Evolutionary conservation across 345 rosid genomes (phyloP), one percentile per base, ranked within the genome.

Genomic region (Microthlaspi erraticum): DNA sequence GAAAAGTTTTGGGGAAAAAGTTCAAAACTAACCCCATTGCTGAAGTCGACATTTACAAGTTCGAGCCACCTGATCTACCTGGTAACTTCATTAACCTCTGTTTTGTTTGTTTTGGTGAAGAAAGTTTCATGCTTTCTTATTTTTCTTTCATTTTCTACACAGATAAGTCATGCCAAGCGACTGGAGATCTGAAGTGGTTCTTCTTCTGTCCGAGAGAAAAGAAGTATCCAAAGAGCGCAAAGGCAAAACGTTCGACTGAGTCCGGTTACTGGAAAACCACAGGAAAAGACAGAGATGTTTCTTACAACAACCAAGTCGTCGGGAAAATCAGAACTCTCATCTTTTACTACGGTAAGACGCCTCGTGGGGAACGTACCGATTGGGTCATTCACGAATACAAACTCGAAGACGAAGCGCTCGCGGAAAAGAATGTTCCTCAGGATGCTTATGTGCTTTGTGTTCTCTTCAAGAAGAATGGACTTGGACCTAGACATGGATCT

Each of bases 361-460:
- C 83, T 8, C 50, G 58, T 7, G 87, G 84, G 32, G 77, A 71
- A 1, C 60, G 96, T 12, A 93, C 98, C 1, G 85, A 93, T 53
- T 93, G 97, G 98, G 86, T 90, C 2, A 90, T 93, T 78, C 87
- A 90, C 23, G 96, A 93, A 33, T 90, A 93, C 37, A 84, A 86
- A 45, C 83, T 92, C 19, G 64, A 80, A 39, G 88, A 83, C 6
- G 66, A 62, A 64, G 77, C 31, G 26, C 74, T 86, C 65, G 68
- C 78, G 12, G 38, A 12, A 3, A 74, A 20, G 73, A 83, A 85
- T 37, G 70, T 76, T 66, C 72, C 64, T 59, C 80, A 81, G 81
- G 94, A 90, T 66, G 20, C 77, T 0, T 93, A 74, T 71, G 93
- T 86, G 43, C 66, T 90, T 3, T 88, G 90, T 29, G 66, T 53